Base-by-base conservation (phyloP, 2,329 filamentous ascomycete species). In the Lachnellula arida region DNA sequence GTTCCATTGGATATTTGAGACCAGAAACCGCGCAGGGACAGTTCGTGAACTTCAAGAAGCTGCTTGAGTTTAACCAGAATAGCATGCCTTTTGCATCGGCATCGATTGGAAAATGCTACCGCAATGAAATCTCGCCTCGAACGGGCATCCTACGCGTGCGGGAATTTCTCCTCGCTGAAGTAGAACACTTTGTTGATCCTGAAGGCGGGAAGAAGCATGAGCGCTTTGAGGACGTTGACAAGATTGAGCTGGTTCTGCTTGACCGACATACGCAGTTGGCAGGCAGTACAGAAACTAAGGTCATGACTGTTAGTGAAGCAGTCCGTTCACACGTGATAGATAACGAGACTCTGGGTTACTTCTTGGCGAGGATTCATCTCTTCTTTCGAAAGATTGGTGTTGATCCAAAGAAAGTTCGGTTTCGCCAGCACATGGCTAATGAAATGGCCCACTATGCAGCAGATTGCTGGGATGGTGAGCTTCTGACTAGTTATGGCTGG, bases 121-220 rank as follows among this genome's bases (percentile, higher is more conserved):
- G 94, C 68, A 99, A 99, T 72, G 94, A 99, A 71, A 97, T 99
- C 66, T 97, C 94, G 0, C 94, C 94, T 9, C 85, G 94, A 54
- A 84, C 89, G 61, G 94, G 94, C 75, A 85, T 99, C 39, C 77
- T 99, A 56, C 88, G 94, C 65, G 94, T 99, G 44, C 89, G 94
- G 67, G 94, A 99, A 73, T 97, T 99, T 76, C 76, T 97, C 67
- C 97, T 99, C 94, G 93, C 93, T 25, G 94, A 99, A 76, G 96
- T 99, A 65, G 94, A 99, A 78, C 94, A 97, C 74, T 99, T 90
- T 70, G 93, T 99, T 64, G 94, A 99, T 68, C 94, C 94, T 11
- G 80, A 94, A 68, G 85, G 91, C 70, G 91, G 91, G 75, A 99
- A 99, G 84, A 95, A 94, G 76, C 94, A 99, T 72, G 76, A 81